Percentiles rank a stretch among this genome's conserved stretches.
These are phyloP conservation scores for Pestalotiopsis sp. DNA, from an alignment of 2,329 filamentous ascomycete genomes.

Conservation along the genomic window DNA sequence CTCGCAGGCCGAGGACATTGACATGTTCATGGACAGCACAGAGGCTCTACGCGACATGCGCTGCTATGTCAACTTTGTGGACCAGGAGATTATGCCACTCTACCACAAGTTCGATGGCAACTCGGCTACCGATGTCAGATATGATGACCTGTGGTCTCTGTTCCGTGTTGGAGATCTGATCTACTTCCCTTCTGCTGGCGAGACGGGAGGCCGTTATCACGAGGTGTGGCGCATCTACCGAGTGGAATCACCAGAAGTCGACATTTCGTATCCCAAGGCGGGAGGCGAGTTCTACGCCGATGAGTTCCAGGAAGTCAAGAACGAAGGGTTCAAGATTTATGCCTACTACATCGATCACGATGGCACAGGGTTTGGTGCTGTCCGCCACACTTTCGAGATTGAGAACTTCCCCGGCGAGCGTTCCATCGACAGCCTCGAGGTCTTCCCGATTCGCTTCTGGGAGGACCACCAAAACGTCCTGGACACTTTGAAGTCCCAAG, in stretches of 20 bases:
- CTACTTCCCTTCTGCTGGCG: constrained; percentile 39
- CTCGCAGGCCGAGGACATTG: constrained; percentile 39
- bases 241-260: constrained; percentile 32
- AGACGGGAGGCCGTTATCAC: constrained; percentile 38
- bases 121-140: constrained; percentile 31
- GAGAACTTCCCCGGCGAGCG: constrained; percentile 40
- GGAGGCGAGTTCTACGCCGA: constrained; percentile 40
- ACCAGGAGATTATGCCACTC: constrained; percentile 43
- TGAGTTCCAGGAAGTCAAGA: constrained; percentile 30
- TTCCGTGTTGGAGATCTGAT: constrained; percentile 44
- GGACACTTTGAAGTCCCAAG: constrained; percentile 34
- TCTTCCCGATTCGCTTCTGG: constrained; percentile 42
- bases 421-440: constrained; percentile 38
- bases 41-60: constrained; percentile 44
- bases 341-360: constrained; percentile 48
- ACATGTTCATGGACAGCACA: constrained; percentile 39
- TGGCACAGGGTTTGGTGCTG: constrained; percentile 40
- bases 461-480: constrained; percentile 38
- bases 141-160: constrained; percentile 45
- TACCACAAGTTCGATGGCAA: constrained; percentile 27
- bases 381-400: constrained; percentile 40
- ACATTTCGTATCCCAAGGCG: constrained; percentile 30
- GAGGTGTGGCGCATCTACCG: constrained; percentile 43
- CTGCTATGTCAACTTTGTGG: constrained; percentile 47
- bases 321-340: constrained; percentile 37